These are phyloP conservation scores for Thelonectria rubi DNA, from an alignment of 2,329 filamentous ascomycete species.

Conservation along the genomic window DNA sequence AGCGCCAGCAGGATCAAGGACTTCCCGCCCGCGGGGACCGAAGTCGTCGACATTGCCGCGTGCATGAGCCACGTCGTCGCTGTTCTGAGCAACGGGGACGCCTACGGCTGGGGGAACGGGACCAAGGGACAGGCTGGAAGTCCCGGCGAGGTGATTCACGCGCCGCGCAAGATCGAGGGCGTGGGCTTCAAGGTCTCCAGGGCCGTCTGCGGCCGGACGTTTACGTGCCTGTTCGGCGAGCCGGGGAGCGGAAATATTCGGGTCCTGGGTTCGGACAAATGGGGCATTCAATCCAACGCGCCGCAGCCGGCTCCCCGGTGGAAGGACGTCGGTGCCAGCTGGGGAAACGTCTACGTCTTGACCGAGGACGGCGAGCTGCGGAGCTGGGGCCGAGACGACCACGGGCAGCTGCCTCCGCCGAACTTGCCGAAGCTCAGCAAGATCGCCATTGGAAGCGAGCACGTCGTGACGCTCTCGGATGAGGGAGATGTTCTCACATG, in stretches of 20 bases:
- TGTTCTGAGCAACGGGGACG: slow-evolving; percentile 77
- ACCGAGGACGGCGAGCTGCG: slow-evolving; percentile 66
- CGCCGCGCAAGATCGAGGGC: slow-evolving; percentile 68
- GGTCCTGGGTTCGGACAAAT: slow-evolving; percentile 81
- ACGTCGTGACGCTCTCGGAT: slow-evolving; percentile 76
- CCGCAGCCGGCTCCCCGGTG: slow-evolving; percentile 65
- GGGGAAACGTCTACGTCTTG: slow-evolving; percentile 83
- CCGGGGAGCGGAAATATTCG: slow-evolving; percentile 65
- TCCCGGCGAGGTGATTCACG: slow-evolving; percentile 61
- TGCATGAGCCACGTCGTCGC: slow-evolving; percentile 81
- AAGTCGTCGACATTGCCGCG: slow-evolving; percentile 73
- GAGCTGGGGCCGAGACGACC: slow-evolving; percentile 86
- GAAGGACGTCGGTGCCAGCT: slow-evolving; percentile 78
- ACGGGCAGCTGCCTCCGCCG: slow-evolving; percentile 78
- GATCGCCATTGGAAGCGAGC: slow-evolving; percentile 90
- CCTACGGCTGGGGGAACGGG: slow-evolving; percentile 89
- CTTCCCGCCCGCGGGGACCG: slow-evolving; percentile 70
- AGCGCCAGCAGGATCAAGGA: slow-evolving; percentile 60
- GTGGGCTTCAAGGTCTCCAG: slow-evolving; percentile 69
- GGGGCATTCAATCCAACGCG: slow-evolving; percentile 66
- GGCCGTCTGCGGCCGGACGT: slow-evolving; percentile 84
- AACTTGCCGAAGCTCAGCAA: slow-evolving; percentile 65
- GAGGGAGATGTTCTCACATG: slow-evolving; percentile 78
- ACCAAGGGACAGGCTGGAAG: slow-evolving; percentile 85
- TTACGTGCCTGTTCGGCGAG: slow-evolving; percentile 76